Percentiles rank a stretch among this genome's conserved stretches.
phyloP scores from a whole-genome alignment of 148 eudicot species.

The Rhododendron vialii region DNA sequence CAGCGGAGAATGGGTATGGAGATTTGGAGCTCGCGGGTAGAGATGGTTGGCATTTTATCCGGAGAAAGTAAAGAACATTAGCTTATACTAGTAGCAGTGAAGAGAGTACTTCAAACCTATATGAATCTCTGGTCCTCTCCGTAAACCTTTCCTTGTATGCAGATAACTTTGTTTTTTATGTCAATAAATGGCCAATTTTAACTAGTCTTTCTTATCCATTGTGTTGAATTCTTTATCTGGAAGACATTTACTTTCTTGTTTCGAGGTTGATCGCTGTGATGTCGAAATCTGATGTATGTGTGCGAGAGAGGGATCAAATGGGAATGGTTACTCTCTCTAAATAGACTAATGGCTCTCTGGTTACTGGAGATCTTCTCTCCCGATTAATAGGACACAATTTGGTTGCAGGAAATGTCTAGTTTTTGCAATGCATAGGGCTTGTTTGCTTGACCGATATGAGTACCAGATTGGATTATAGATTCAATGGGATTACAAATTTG shows the following conservation, averaged over 20 bases:
- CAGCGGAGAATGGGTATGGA: not conserved
- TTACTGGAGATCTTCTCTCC: not conserved
- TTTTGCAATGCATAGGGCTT: not conserved
- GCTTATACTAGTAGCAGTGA: conserved; percentile 6
- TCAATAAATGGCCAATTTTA: not conserved
- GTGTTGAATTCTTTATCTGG: not conserved
- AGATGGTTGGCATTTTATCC: conserved; percentile 67
- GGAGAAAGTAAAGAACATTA: conserved; percentile 31
- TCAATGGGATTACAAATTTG: not conserved
- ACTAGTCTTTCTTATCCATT: not conserved
- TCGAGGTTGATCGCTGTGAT: not conserved
- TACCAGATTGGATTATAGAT: not conserved
- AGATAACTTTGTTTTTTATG: not conserved
- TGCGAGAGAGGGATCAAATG: not conserved
- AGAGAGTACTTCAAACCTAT: conserved; percentile 13
- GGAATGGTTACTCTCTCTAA: not conserved
- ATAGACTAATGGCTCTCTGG: not conserved
- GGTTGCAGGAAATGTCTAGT: not conserved
- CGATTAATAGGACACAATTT: not conserved
- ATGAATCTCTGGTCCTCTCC: not conserved
- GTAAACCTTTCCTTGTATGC: not conserved
- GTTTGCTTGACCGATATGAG: not conserved
- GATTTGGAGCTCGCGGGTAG: conserved; percentile 27
- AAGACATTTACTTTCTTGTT: not conserved
- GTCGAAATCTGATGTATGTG: not conserved